Evolutionary conservation across 179 eudicot genomes (phyloP).

Genomic region (Vitellaria paradoxa): DNA sequence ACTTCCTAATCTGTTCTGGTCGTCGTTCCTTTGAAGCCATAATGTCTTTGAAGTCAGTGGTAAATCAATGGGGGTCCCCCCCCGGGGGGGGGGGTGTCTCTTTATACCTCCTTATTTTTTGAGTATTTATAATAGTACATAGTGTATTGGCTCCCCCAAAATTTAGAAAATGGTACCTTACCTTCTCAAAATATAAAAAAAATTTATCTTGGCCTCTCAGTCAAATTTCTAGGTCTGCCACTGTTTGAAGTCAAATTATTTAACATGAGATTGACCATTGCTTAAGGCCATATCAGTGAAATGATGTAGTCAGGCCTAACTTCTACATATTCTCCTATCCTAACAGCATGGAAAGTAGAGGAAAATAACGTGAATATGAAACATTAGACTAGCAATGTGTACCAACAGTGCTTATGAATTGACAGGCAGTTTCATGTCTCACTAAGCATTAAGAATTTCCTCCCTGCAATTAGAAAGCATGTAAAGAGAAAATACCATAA

Average conservation of each 20-base stretch:
- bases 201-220: no score
- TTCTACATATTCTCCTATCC: background rate
- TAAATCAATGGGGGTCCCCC: no score
- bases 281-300: background rate
- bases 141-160: no score
- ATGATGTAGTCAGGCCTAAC: background rate
- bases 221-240: no score
- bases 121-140: no score
- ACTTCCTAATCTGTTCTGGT: no score
- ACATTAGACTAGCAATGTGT: background rate
- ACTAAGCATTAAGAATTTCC: background rate
- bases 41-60: no score
- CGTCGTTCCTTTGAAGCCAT: no score
- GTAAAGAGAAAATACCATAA: constrained; percentile 51
- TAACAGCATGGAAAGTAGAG: background rate
- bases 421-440: background rate
- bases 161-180: no score
- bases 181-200: no score
- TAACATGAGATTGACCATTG: background rate
- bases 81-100: no score
- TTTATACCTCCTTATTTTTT: no score
- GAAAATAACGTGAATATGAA: background rate
- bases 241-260: background rate
- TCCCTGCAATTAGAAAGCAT: constrained; percentile 7
- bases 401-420: background rate